Base-by-base conservation (phyloP, 768 basidiomycete genomes). In the Suillus weaverae region DNA sequence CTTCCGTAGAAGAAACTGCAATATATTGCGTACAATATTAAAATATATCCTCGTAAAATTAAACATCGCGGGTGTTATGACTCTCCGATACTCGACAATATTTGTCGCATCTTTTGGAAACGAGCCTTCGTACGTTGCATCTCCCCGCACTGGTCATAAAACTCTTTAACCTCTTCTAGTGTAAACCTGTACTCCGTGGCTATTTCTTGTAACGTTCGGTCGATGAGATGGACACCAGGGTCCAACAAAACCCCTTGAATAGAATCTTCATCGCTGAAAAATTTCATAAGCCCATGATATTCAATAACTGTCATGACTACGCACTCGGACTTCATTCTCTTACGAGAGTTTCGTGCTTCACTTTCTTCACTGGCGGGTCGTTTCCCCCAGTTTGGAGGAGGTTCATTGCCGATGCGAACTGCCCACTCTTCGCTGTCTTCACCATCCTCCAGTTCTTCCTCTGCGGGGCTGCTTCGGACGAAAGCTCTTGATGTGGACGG, bases 161-260 rank as follows among this genome's bases (percentile, higher is more conserved):
- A 91, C 70, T 89, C 90, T 70, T 89, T 84, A 16, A 94, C 91
- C 75, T 94, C 92, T 67, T 88, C 87, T 1, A 86, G 72, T 1
- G 90, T 90, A 73, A 94, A 94, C 59, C 87, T 81, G 69, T 80
- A 89, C 43, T 90, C 86, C 41, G 74, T 79, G 8, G 91, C 90
- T 68, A 94, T 92, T 36, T 88, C 85, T 36, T 76, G 75, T 44
- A 94, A 83, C 13, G 79, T 82, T 69, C 85, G 85, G 68, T 92
- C 89, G 35, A 92, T 82, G 53, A 89, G 84, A 72, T 91, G 89
- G 54, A 90, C 74, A 48, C 55, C 16, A 46, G 16, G 2, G 20
- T 59, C 57, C 22, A 32, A 41, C 16, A 30, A 5, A 20, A 9
- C 44, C 41, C 26, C 62, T 48, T 16, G 60, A 38, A 41, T 32